Evolutionary conservation across 768 basidiomycete species (phyloP).

Genomic region (Panellus pusillus): DNA sequence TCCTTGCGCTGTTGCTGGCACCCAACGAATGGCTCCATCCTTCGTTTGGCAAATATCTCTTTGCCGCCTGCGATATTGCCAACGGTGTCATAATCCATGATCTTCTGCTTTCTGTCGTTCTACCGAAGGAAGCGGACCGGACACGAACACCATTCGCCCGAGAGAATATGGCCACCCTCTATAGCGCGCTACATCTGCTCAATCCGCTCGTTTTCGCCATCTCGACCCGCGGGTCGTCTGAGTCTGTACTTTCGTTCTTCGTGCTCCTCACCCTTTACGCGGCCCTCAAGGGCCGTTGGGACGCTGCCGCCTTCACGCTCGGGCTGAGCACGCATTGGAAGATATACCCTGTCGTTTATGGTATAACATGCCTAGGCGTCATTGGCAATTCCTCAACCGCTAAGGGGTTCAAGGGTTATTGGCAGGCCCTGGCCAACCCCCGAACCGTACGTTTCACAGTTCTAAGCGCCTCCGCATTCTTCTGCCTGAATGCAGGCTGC

Average conservation of each 20-base stretch:
- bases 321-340: conserved; percentile 95
- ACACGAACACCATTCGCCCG: conserved; percentile 14
- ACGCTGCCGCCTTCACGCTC: conserved; percentile 65
- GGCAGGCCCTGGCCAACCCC: conserved; percentile 45
- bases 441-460: conserved; percentile 62
- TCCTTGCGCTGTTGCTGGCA: conserved; percentile 78
- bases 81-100: conserved; percentile 73
- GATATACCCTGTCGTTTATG: conserved; percentile 94
- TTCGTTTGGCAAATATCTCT: conserved; percentile 89
- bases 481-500: conserved; percentile 57
- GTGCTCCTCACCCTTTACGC: conserved; percentile 70
- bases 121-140: conserved; percentile 29
- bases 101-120: conserved; percentile 53
- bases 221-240: conserved; percentile 95
- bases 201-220: conserved; percentile 96
- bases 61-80: conserved; percentile 79
- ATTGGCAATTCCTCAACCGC: conserved; percentile 32
- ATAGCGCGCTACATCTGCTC: conserved; percentile 74
- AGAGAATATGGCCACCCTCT: conserved; percentile 47
- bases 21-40: conserved; percentile 83
- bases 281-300: conserved; percentile 60
- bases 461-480: conserved; percentile 71
- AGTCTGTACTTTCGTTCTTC: conserved; percentile 79
- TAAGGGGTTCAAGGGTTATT: conserved; percentile 28
- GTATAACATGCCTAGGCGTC: conserved; percentile 68